Evolutionary conservation across 2,329 filamentous ascomycete species (phyloP), one percentile per base, ranked within the genome.

Genomic region (Chaetomiaceae sp.): DNA sequence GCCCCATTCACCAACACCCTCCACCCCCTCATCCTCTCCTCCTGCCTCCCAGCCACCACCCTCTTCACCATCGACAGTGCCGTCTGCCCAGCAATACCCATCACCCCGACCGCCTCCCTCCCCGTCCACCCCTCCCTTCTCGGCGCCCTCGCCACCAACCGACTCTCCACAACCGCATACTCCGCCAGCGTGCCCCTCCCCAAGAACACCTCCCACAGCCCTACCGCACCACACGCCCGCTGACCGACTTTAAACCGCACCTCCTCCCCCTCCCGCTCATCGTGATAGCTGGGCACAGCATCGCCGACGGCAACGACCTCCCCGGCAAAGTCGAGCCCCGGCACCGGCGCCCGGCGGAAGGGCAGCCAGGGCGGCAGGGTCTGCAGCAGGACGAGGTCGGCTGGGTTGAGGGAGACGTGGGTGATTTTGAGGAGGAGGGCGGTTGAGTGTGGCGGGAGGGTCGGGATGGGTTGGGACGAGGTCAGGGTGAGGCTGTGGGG

Each of bases 1-100:
- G 71, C 74, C 3, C 71, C 74, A 51, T 75, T 73, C 4, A 76
- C 61, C 38, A 77, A 53, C 29, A 75, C 69, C 2, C 65, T 59
- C 30, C 67, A 60, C 0, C 71, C 67, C 20, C 65, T 60, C 48
- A 64, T 41, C 45, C 38, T 3, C 22, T 11, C 12, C 9, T 17
- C 10, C 22, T 11, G 10, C 18, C 35, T 26, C 15, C 29, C 30
- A 17, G 12, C 14, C 30, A 15, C 30, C 9, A 58, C 56, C 18
- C 57, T 53, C 20, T 49, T 51, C 15, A 60, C 34, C 43, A 67
- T 51, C 0, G 60, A 35, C 15, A 46, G 40, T 0, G 62, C 63
- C 2, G 65, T 69, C 58, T 68, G 65, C 4, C 65, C 65, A 0
- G 63, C 64, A n/a, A 66, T 58, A 3, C 67, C 66, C 30, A 66